Base-by-base conservation (phyloP, 331 rosid genomes). In the Prunus yedoensis region DNA sequence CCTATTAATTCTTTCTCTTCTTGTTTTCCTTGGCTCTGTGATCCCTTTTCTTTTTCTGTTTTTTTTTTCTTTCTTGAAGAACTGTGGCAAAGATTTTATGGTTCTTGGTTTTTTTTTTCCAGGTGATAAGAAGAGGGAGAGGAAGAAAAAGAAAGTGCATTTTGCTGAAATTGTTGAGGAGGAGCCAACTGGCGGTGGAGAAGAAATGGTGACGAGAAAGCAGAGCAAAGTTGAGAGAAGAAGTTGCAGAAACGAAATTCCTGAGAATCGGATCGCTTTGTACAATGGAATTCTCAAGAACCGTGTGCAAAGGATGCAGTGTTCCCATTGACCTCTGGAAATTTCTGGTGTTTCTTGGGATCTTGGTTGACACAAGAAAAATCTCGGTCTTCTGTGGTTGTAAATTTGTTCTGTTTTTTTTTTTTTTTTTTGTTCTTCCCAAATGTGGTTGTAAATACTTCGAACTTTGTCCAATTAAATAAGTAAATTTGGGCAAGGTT, bases 201-300 rank as follows among this genome's bases (percentile, higher is more conserved):
- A 86, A 10, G 67, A 89, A 38, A 38, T 38, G 63, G 72, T n/a
- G 23, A 70, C 62, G 41, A 69, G 70, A 78, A 86, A 78, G 60
- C 13, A 38, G 58, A 71, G 60, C 66, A 78, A 73, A 83, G 80
- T 7, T 53, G 69, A 82, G 18, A 78, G 57, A 25, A 81, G 57
- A 25, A 84, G 66, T 66, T 88, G 91, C 84, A 80, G 87, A 73
- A 57, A 57, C 17, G 82, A 11, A 20, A 85, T 89, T 70, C 96
- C 92, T 0, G 85, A 61, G n/a, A 94, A 92, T 83, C 93, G 92
- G 61, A 61, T 79, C 3, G 89, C 86, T 84, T 57, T 94, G 83
- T 94, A 88, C 72, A 79, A 78, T 23, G 99, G 99, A 54, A 94
- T 92, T 70, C 86, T 90, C 57, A 94, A 82, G 73, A 80, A 94